Base-by-base conservation (phyloP, 257 asterid genomes). In the Fraxinus anomala region DNA sequence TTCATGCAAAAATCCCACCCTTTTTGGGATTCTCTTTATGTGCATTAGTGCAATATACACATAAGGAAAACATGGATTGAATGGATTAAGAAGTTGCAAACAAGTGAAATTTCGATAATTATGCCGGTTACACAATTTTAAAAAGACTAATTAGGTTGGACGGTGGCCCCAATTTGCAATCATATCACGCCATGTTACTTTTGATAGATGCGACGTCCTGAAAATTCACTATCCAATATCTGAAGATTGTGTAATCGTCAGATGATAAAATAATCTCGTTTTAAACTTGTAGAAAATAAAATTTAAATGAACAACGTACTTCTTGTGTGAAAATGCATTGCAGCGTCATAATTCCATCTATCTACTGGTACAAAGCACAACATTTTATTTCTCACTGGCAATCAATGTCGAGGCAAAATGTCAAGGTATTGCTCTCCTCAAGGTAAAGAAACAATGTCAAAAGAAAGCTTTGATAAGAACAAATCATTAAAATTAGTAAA, bases 401-500 rank as follows among this genome's bases (percentile, higher is more conserved):
- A 47, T 47, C 59, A 47, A 47, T 16, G 51, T 39, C 11, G 44
- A 9, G 13, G 44, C 44, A 39, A 39, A 39, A 39, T 39, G 51
- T 42, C 51, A 42, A 42, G 51, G 51, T 42, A 42, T 42, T 42
- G 51, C 17, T 42, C 59, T 47, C 59, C 59, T 47, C 59, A 47
- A 16, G 59, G 21, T 14, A 47, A 16, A 47, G 59, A 47, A 47
- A 47, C 3, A 21, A 47, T 4, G 59, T 42, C 17, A 42, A 47
- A 47, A 47, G 59, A 14, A 47, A n/a, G 59, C 6, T 14, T 47
- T 16, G 59, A 47, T 16, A 47, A 47, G 59, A 47, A 47, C 51
- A 42, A 73, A 83, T 80, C 73, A 80, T 74, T 77, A 65, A 49
- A 80, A 72, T 76, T 51, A 66, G 44, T 5, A 54, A 51, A 47